A percentile compares a stretch with the other conserved stretches of the same genome.
phyloP scores from a whole-genome alignment of 2,329 filamentous ascomycete genomes.

The Metarhizium robertsii region DNA sequence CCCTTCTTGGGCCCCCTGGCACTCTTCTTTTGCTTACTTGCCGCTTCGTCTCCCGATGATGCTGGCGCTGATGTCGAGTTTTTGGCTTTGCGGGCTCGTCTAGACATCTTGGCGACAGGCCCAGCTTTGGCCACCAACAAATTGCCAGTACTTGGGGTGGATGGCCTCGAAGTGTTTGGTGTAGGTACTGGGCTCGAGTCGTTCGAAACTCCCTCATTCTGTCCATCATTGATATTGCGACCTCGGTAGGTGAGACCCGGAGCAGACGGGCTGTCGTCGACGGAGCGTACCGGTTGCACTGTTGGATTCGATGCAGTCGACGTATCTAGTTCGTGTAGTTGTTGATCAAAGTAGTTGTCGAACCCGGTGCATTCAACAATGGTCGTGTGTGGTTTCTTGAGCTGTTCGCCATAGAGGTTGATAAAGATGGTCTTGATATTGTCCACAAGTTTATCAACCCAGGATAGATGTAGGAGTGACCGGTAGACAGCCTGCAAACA shows the following conservation, averaged over 20 bases:
- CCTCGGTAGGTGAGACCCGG: slow-evolving; percentile 30
- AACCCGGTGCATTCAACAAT: slow-evolving; percentile 72
- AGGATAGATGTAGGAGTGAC: slow-evolving; percentile 86
- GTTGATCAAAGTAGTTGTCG: slow-evolving; percentile 89
- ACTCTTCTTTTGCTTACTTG: slow-evolving; percentile 43
- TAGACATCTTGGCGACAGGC: slow-evolving; percentile 67
- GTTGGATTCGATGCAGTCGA: slow-evolving; percentile 27
- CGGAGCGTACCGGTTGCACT: slow-evolving; percentile 19
- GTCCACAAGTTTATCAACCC: slow-evolving; percentile 94
- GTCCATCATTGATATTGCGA: slow-evolving; percentile 23
- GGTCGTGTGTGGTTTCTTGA: slow-evolving; percentile 72
- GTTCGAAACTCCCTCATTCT: slow-evolving; percentile 39
- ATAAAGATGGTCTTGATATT: slow-evolving; percentile 90
- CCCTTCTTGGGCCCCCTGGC: slow-evolving; percentile 72
- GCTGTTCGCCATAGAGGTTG: slow-evolving; percentile 78
- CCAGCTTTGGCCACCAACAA: slow-evolving; percentile 61
- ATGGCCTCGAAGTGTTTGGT: slow-evolving; percentile 69
- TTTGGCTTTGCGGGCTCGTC: slow-evolving; percentile 62
- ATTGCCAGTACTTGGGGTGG: slow-evolving; percentile 60
- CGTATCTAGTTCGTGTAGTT: slow-evolving; percentile 71
- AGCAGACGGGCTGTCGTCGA: slow-evolving; percentile 19
- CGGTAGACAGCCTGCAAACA: slow-evolving; percentile 77
- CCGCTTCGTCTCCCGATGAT: slow-evolving; percentile 78
- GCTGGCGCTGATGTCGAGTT: slow-evolving; percentile 56
- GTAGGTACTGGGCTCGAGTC: slow-evolving; percentile 63